Evolutionary conservation across 192 early-diverging fungal species (phyloP).

Genomic region (Backusella sp.): DNA sequence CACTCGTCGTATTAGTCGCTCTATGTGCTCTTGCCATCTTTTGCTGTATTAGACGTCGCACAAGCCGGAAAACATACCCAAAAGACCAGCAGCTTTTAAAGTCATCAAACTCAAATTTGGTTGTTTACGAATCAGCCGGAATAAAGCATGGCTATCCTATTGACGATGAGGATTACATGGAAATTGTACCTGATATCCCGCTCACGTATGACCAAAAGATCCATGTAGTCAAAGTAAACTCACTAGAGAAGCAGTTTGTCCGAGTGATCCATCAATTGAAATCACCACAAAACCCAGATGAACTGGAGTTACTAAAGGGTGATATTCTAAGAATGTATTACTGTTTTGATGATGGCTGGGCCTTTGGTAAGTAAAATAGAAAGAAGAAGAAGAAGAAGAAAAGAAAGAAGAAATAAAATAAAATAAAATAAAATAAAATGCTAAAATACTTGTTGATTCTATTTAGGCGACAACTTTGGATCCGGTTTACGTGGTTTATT

Average conservation of each 20-base stretch:
- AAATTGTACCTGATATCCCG: background rate
- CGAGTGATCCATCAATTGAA: constrained; percentile 8
- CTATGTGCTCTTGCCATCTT: background rate
- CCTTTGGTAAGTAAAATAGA: constrained; percentile 19
- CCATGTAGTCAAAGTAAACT: constrained; percentile 6
- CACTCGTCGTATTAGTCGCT: background rate
- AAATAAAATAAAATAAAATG: background rate
- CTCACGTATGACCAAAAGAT: background rate
- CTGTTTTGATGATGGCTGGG: constrained; percentile 33
- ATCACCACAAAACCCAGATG: constrained; percentile 18
- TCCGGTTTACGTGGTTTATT: constrained; percentile 24
- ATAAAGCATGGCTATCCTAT: background rate
- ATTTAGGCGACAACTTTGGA: constrained; percentile 23
- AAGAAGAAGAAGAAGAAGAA: background rate
- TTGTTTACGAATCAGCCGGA: background rate
- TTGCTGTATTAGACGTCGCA: background rate
- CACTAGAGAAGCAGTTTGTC: constrained; percentile 7
- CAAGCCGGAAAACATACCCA: background rate
- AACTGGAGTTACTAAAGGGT: constrained; percentile 20
- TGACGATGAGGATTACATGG: constrained; percentile 3
- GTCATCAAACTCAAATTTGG: background rate
- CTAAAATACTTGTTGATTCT: background rate
- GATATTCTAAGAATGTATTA: constrained; percentile 25
- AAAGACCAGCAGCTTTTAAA: background rate
- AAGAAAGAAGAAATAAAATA: background rate